Base-by-base conservation (phyloP, 2,329 filamentous ascomycete genomes). In the Stylonectria norvegica region DNA sequence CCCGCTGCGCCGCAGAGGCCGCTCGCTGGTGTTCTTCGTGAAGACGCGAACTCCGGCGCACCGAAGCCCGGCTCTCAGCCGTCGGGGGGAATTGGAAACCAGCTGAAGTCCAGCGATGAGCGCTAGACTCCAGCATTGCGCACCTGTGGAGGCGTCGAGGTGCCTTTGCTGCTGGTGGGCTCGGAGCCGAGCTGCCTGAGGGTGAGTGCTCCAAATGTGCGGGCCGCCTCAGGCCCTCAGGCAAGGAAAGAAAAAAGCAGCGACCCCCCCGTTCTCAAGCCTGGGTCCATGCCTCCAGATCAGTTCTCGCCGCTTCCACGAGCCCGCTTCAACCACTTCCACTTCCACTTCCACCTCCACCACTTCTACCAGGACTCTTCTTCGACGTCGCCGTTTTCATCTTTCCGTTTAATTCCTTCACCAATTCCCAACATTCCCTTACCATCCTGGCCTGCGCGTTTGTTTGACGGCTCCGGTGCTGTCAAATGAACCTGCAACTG, bases 401-500 rank as follows among this genome's bases (percentile, higher is more conserved):
- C 45, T 50, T 47, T 43, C 32, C 36, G 34, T 44, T 40, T 43
- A 42, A 17, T 38, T 49, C 29, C 38, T 45, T 45, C 18, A 47
- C 38, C 32, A 35, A 34, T 48, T 42, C 49, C 35, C 39, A 56
- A 28, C 36, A 56, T 50, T 46, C 32, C 45, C 36, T 44, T 46
- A 48, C 48, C 48, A 50, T 54, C 51, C 51, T 57, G 57, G 52
- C 59, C 67, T 68, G 88, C 89, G 89, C 88, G 88, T 83, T 95
- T 89, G 75, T 85, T 94, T 93, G 89, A 76, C 87, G 86, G 83
- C 83, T 71, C 63, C 48, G 56, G 53, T 65, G 85, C 88, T 90
- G 89, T 94, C 88, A 91, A 89, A 95, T 95, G 90, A 95, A 93
- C 89, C 89, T 96, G 90, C 89, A 90, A 73, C 72, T 70, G 70